Percentiles rank a stretch among this genome's conserved stretches.
These are phyloP conservation scores for Gynandropsis gynandra DNA, from an alignment of 345 rosid genomes.

Conservation along the genomic window DNA sequence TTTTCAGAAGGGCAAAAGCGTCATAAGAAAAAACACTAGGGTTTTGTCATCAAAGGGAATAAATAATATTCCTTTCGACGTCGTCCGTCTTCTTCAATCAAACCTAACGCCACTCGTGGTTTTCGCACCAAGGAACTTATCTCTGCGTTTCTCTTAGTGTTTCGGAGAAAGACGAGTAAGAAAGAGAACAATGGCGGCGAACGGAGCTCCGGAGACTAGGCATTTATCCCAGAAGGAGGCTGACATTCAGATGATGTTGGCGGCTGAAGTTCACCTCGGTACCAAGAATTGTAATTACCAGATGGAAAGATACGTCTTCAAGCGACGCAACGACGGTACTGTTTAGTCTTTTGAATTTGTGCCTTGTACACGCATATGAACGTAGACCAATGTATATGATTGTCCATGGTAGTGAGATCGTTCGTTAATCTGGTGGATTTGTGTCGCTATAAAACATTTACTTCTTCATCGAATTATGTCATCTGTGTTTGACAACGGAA, in stretches of 20 bases:
- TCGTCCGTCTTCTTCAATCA: too few species aligned
- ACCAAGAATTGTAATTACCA: conserved; percentile 77
- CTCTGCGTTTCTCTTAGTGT: too few species aligned
- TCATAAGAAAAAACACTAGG: too few species aligned
- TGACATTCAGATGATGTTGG: conserved; percentile 75
- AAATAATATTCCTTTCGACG: too few species aligned
- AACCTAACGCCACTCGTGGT: too few species aligned
- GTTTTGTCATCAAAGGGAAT: too few species aligned
- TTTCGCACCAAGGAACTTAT: too few species aligned
- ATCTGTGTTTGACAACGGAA: background rate
- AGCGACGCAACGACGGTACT: conserved; percentile 74
- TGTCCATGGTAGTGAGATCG: background rate
- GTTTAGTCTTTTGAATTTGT: background rate
- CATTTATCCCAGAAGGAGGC: conserved; percentile 54
- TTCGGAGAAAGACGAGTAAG: background rate
- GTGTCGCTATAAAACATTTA: background rate
- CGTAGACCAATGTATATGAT: background rate
- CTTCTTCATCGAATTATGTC: background rate
- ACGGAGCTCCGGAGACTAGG: conserved; percentile 22
- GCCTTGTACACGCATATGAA: background rate
- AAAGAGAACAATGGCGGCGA: conserved; percentile 15
- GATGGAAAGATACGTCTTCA: conserved; percentile 80
- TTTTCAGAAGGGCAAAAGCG: too few species aligned
- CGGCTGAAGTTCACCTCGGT: conserved; percentile 80
- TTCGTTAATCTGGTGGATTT: background rate